Conservation (phyloP, 140 eudicot genomes). For the Anethum foeniculum region DNA sequence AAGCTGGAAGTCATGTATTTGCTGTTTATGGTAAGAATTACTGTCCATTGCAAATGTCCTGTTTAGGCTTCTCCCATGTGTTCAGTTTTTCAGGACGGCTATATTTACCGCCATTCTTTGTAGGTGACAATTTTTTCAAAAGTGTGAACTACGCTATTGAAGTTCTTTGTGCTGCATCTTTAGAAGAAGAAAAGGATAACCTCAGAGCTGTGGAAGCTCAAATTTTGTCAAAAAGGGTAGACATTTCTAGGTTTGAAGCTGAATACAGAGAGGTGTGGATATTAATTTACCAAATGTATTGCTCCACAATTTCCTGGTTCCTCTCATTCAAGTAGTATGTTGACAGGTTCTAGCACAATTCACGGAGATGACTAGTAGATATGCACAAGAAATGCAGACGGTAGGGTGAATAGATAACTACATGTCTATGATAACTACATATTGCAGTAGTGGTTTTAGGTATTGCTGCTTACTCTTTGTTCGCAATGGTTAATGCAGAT, state of each 20-base stretch:
- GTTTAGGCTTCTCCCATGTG: not conserved
- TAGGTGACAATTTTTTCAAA: slow-evolving; percentile 94
- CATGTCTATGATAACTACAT: not conserved
- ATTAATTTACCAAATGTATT: slow-evolving; percentile 1
- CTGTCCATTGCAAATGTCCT: not conserved
- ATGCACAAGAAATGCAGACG: slow-evolving; percentile 93
- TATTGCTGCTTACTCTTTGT: not conserved
- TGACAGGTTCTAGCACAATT: slow-evolving; percentile 85
- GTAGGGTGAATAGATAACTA: slow-evolving; percentile 29
- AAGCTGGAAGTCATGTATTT: slow-evolving; percentile 86
- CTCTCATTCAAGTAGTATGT: slow-evolving; percentile 14
- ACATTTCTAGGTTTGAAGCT: slow-evolving; percentile 80
- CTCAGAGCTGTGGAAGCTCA: slow-evolving; percentile 85
- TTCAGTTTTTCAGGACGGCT: not conserved
- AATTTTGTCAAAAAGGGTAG: slow-evolving; percentile 77
- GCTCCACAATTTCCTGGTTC: not conserved
- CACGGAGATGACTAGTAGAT: slow-evolving; percentile 95
- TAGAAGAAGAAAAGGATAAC: slow-evolving; percentile 57
- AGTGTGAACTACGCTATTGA: slow-evolving; percentile 90
- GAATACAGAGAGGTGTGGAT: slow-evolving; percentile 85
- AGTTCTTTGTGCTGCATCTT: slow-evolving; percentile 63
- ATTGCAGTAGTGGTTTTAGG: not conserved
- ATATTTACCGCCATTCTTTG: slow-evolving; percentile 4
- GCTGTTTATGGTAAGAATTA: slow-evolving; percentile 72
- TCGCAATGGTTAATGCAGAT: slow-evolving; percentile 37